Percentiles rank a stretch among this genome's conserved stretches.
Conservation (phyloP, 345 rosid species). For the Xanthoceras sorbifolium region DNA sequence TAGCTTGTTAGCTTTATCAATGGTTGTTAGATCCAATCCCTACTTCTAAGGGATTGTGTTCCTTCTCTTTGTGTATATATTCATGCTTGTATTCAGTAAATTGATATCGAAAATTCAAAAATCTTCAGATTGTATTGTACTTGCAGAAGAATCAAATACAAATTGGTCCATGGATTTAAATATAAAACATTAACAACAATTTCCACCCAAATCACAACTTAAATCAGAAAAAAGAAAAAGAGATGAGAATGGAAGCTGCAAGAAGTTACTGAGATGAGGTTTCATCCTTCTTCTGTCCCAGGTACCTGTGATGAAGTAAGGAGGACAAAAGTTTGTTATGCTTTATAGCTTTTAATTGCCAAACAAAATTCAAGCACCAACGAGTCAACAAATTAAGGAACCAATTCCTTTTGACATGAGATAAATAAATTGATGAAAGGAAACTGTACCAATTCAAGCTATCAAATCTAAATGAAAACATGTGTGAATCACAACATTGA, state of each 20-base stretch:
- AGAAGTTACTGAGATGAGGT: constrained; percentile 32
- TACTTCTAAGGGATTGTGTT: no score
- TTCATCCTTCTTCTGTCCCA: constrained; percentile 41
- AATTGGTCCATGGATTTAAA: neutral
- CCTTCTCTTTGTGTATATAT: no score
- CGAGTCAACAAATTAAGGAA: neutral
- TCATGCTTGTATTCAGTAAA: no score
- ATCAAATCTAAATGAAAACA: neutral
- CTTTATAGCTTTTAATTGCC: neutral
- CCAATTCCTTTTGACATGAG: neutral
- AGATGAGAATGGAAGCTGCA: neutral
- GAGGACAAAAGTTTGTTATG: neutral
- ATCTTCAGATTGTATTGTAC: neutral
- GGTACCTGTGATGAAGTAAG: constrained; percentile 35
- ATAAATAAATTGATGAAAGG: neutral
- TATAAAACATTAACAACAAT: neutral
- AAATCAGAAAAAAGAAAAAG: neutral
- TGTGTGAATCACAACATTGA: neutral
- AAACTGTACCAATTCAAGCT: neutral
- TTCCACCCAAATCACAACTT: constrained; percentile 10
- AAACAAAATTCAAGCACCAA: neutral
- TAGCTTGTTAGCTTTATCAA: no score
- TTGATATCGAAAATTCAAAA: no score
- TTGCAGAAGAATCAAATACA: neutral
- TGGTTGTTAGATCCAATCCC: no score